These are phyloP conservation scores for Colletotrichum costaricense DNA, from an alignment of 2,329 filamentous ascomycete genomes.

Conservation along the genomic window DNA sequence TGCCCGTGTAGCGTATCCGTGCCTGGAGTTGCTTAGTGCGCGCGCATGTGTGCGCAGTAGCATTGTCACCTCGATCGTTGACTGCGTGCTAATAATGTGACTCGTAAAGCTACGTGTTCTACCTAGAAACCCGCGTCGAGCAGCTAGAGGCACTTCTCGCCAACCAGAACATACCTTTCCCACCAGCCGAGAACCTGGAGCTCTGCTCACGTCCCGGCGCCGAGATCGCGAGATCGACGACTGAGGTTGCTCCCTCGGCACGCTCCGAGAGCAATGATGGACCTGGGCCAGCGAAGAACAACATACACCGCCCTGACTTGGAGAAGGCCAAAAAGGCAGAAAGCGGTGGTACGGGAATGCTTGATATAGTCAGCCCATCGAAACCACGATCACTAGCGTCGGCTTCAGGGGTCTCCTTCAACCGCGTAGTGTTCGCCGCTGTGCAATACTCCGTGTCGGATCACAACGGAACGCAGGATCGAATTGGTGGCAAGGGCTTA, in stretches of 20 bases:
- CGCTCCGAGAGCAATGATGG: slow-evolving; percentile 46
- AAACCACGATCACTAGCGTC: slow-evolving; percentile 87
- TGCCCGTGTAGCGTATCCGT: not conserved
- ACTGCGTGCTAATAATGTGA: slow-evolving; percentile 9
- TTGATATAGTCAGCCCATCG: slow-evolving; percentile 80
- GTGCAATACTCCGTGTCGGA: slow-evolving; percentile 79
- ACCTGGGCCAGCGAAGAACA: slow-evolving; percentile 53
- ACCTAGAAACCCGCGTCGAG: slow-evolving; percentile 86
- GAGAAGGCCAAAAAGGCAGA: slow-evolving; percentile 48
- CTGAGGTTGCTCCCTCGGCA: slow-evolving; percentile 48
- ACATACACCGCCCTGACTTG: slow-evolving; percentile 37
- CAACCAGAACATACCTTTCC: slow-evolving; percentile 77
- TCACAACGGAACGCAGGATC: slow-evolving; percentile 65
- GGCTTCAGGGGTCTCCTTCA: slow-evolving; percentile 92
- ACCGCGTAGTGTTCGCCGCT: slow-evolving; percentile 91
- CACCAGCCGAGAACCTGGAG: slow-evolving; percentile 77
- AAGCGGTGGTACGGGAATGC: slow-evolving; percentile 61
- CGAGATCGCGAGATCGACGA: slow-evolving; percentile 47
- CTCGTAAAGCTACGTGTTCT: slow-evolving; percentile 83
- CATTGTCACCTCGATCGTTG: not conserved
- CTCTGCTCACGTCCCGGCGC: slow-evolving; percentile 62
- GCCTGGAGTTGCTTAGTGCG: not conserved
- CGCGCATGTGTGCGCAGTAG: not conserved
- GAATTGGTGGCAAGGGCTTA: slow-evolving; percentile 55
- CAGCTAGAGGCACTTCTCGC: slow-evolving; percentile 83